A percentile compares a stretch with the other conserved stretches of the same genome.
Evolutionary conservation across 2,329 filamentous ascomycete genomes (phyloP).

Genomic region (Fusarium poae): DNA sequence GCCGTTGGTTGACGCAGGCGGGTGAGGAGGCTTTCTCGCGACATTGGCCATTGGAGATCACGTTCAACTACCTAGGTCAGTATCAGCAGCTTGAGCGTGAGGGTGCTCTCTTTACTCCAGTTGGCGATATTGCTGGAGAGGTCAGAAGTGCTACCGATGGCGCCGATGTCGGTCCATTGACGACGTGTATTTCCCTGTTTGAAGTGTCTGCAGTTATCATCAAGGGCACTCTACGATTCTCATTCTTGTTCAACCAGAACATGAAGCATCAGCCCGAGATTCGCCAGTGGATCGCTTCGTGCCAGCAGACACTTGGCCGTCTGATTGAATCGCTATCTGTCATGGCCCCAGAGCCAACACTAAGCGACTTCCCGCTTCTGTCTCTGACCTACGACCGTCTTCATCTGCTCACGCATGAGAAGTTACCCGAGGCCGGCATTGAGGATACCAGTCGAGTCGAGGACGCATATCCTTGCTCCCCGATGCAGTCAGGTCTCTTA

Average conservation of each 20-base stretch:
- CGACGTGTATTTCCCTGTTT: slow-evolving; percentile 58
- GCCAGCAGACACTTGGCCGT: slow-evolving; percentile 17
- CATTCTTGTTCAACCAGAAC: slow-evolving; percentile 60
- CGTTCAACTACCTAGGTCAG: slow-evolving; percentile 48
- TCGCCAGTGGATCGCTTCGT: slow-evolving; percentile 31
- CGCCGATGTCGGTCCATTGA: slow-evolving; percentile 29
- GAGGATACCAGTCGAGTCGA: slow-evolving; percentile 25
- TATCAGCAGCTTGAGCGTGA: slow-evolving; percentile 50
- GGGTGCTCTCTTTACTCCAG: slow-evolving; percentile 44
- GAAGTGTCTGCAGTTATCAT: slow-evolving; percentile 62
- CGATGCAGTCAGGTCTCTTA: slow-evolving; percentile 55
- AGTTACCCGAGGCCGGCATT: slow-evolving; percentile 32
- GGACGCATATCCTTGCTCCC: slow-evolving; percentile 55
- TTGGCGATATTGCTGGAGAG: slow-evolving; percentile 32
- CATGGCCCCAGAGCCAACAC: slow-evolving; percentile 25
- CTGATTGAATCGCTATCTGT: slow-evolving; percentile 9
- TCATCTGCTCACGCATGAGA: slow-evolving; percentile 18
- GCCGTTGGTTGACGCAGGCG: slow-evolving; percentile 29
- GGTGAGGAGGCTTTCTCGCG: slow-evolving; percentile 21
- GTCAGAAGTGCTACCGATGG: slow-evolving; percentile 28
- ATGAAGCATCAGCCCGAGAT: slow-evolving; percentile 58
- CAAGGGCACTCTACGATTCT: slow-evolving; percentile 58
- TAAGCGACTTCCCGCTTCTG: slow-evolving; percentile 37
- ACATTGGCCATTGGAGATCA: slow-evolving; percentile 46
- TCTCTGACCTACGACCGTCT: slow-evolving; percentile 39